phyloP scores from a whole-genome alignment of 257 asterid genomes.

The Solanum clarkiae region DNA sequence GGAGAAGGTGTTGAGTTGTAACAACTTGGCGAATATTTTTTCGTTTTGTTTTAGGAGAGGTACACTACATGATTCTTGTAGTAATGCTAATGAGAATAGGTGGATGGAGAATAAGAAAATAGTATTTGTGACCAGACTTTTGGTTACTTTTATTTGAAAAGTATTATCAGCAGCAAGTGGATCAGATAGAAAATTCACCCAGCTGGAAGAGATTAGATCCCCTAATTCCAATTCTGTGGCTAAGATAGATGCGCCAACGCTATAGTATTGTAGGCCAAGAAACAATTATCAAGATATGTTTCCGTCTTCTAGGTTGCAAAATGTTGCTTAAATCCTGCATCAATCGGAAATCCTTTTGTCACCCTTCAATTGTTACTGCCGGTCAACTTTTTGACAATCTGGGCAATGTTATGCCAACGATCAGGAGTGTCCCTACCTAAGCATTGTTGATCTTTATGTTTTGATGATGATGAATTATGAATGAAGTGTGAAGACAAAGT shows the following conservation, averaged over 20 bases:
- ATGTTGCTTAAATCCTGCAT: not conserved
- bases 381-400: not conserved
- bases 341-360: not conserved
- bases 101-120: slow-evolving; percentile 7
- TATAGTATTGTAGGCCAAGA: slow-evolving; percentile 7
- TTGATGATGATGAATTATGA: not conserved
- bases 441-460: not conserved
- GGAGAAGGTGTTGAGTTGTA: slow-evolving; percentile 8
- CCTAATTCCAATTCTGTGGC: slow-evolving; percentile 21
- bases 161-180: slow-evolving; percentile 34
- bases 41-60: not conserved
- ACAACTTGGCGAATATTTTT: slow-evolving; percentile 39
- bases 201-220: slow-evolving; percentile 63
- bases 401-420: too few species aligned
- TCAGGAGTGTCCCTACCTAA: too few species aligned
- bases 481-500: not conserved
- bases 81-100: slow-evolving; percentile 1
- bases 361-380: not conserved
- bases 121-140: slow-evolving; percentile 3
- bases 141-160: slow-evolving; percentile 19
- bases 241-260: slow-evolving; percentile 24
- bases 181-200: slow-evolving; percentile 20
- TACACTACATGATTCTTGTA: slow-evolving; percentile 15
- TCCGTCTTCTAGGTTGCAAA: not conserved
- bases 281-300: not conserved